Evolutionary conservation across 345 rosid genomes (phyloP), one percentile per base, ranked within the genome.

Genomic region (Syzygium oleosum): DNA sequence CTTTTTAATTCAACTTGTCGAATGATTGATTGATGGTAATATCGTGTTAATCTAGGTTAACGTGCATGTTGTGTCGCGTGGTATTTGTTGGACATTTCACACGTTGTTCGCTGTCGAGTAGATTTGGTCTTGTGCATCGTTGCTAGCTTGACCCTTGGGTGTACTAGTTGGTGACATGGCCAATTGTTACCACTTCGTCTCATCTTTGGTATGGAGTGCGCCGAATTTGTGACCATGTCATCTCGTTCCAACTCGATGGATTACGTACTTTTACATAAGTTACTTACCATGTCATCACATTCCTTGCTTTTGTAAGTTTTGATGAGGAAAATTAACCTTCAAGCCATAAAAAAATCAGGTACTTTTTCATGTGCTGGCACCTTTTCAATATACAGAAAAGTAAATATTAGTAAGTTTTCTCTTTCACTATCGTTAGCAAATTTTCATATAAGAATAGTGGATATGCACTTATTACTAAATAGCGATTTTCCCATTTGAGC

Each of bases 41-140:
- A 13, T 61, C 0, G 17, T 13, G 4, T 1, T 61, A 12, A 61
- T 6, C 0, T 0, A 16, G 1, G 68, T 6, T 12, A 61, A 12
- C 0, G 9, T 5, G 17, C 17, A n/a, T 61, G 73, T n/a, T 0
- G 34, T 6, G 34, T n/a, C 9, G 0, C 2, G 2, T 61, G 34
- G 1, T 61, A 1, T n/a, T 0, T 29, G 9, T 61, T 12, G 6
- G 13, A 13, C 34, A n/a, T 27, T n/a, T 61, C 2, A 13, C n/a
- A 5, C 5, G 25, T 2, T 12, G 4, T 5, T 12, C 5, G 65
- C 0, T 2, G 1, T 13, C 13, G 34, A 4, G 1, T 61, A 12
- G 27, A 61, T 61, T 7, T 27, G 34, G 0, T n/a, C 13, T 61
- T 61, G 34, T 61, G 27, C 3, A 16, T 31, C 5, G 29, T 27